These are phyloP conservation scores for Clavulina sp. DNA, from an alignment of 768 basidiomycete species.

Conservation along the genomic window DNA sequence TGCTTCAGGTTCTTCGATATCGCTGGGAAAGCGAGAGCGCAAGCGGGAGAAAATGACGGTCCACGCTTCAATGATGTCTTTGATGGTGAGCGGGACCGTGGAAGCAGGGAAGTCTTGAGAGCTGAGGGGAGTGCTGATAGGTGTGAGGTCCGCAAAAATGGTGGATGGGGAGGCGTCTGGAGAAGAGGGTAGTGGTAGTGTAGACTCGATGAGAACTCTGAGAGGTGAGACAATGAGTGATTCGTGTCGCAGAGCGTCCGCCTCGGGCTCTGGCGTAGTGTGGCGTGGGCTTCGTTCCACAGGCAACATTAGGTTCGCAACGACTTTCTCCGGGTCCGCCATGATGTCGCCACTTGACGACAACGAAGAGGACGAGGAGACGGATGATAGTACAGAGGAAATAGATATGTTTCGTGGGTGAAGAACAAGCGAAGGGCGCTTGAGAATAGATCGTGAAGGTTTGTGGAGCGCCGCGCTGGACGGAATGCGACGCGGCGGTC, in stretches of 20 bases:
- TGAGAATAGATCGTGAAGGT: constrained; percentile 55
- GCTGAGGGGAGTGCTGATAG: too few relatives aligned
- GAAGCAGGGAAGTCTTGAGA: too few relatives aligned
- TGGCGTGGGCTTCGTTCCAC: constrained; percentile 37
- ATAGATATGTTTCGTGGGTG: too few relatives aligned
- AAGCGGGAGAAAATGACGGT: constrained; percentile 50
- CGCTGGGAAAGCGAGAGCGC: constrained; percentile 25
- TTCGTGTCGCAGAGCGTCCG: constrained; percentile 32
- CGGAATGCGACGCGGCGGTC: constrained; percentile 1
- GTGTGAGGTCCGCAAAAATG: too few relatives aligned
- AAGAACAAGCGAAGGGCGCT: constrained; percentile 26
- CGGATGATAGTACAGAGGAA: too few relatives aligned
- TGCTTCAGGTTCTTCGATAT: background rate
- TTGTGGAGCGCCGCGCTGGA: constrained; percentile 3
- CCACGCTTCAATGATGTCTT: constrained; percentile 57
- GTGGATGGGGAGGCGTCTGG: too few relatives aligned
- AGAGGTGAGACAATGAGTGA: constrained; percentile 52
- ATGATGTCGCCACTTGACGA: too few relatives aligned
- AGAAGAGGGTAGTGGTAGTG: constrained; percentile 5
- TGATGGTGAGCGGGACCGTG: constrained; percentile 24
- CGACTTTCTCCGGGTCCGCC: too few relatives aligned
- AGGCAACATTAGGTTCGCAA: constrained; percentile 20
- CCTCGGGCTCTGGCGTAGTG: constrained; percentile 64
- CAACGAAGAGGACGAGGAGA: too few relatives aligned
- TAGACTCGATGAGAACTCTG: constrained; percentile 32